Evolutionary conservation across 805 yeast genomes (phyloP), one percentile per base, ranked within the genome.

Genomic region (Saccharomycopsis microspora): DNA sequence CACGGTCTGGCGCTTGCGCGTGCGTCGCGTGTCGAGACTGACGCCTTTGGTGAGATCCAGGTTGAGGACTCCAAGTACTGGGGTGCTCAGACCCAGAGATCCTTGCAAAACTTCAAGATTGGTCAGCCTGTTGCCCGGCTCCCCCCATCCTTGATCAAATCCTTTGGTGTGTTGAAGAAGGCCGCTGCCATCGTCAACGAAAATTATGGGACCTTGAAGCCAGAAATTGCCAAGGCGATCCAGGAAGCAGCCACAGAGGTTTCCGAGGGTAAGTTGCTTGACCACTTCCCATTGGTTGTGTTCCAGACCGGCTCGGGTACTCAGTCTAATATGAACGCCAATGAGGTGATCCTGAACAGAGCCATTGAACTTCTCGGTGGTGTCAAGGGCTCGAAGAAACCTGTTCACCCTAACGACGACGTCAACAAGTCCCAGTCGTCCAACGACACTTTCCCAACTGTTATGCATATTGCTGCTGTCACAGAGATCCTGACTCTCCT

Each of bases 281-380:
- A 84, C 60, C 96, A 93, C 68, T 93, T 93, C 81, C 98, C 98
- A 50, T 74, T 93, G 65, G 98, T 93, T 50, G 97, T 93, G 36
- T 93, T 88, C 84, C 98, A 93, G 73, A 93, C 98, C 52, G 98
- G 98, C 51, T 85, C 96, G 33, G 98, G 98, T 65, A 93, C 98
- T 50, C 98, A 93, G 70, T 82, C 95, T 54, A 93, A 93, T 75
- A 93, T 93, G 97, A 90, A 93, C 68, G 96, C 97, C 63, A 93
- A 93, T 67, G 98, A 93, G 73, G 98, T 93, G 57, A 93, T 93
- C 61, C 86, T 96, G 48, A 93, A 93, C 78, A 82, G 98, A 62
- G 98, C 98, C 58, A 93, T 93, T 66, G 97, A 93, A 71, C 61
- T 93, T 46, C 75, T 93, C 56, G 97, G 97, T 54, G 98, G 97